These are phyloP conservation scores for Suillus hirtellus DNA, from an alignment of 768 basidiomycete genomes.

Conservation along the genomic window DNA sequence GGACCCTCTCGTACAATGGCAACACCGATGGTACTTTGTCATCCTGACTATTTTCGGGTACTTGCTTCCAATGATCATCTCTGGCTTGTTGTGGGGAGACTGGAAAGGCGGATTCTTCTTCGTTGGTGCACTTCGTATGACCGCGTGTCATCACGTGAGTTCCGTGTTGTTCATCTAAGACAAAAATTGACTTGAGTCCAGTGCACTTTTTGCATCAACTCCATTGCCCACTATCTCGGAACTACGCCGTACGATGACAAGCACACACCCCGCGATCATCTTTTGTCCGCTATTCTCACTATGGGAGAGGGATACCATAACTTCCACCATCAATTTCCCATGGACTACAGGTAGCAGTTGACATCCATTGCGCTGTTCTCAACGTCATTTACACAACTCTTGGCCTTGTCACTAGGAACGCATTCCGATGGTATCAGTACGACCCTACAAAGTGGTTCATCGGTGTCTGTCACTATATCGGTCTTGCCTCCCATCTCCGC, in stretches of 20 bases:
- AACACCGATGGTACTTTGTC: constrained; percentile 71
- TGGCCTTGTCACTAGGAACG: constrained; percentile 48
- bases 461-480: constrained; percentile 54
- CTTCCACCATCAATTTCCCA: constrained; percentile 89
- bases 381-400: constrained; percentile 12
- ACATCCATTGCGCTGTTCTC: neutral
- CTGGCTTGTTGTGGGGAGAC: constrained; percentile 73
- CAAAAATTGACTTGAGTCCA: constrained; percentile 27
- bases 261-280: constrained; percentile 74
- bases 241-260: constrained; percentile 80
- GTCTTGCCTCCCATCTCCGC: constrained; percentile 77
- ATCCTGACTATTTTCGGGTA: constrained; percentile 68
- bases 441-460: constrained; percentile 86
- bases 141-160: constrained; percentile 80
- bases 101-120: constrained; percentile 79
- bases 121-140: constrained; percentile 68
- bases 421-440: constrained; percentile 70
- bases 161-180: constrained; percentile 3
- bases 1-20: constrained; percentile 72
- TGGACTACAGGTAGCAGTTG: constrained; percentile 48
- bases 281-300: constrained; percentile 80
- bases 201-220: constrained; percentile 90
- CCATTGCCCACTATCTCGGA: constrained; percentile 84
- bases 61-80: constrained; percentile 64
- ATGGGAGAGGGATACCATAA: constrained; percentile 71